Conservation (phyloP, 345 rosid genomes). For the Clausena lansium region DNA sequence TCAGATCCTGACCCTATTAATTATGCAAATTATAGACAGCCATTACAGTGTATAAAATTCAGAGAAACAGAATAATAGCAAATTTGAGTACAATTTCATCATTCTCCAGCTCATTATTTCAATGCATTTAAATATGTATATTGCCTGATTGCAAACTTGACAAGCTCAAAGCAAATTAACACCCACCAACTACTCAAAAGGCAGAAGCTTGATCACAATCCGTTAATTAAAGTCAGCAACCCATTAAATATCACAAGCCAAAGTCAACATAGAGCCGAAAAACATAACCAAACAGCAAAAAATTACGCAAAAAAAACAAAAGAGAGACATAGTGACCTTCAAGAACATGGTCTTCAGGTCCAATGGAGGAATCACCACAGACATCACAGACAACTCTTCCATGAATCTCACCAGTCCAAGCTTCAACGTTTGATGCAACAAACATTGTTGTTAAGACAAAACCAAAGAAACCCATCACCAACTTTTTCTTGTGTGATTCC, state of each 20-base stretch:
- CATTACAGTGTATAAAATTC: neutral
- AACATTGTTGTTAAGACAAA: conserved; percentile 28
- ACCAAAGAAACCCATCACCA: conserved; percentile 31
- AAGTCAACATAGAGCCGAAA: neutral
- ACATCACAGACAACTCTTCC: conserved; percentile 95
- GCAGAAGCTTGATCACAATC: conserved; percentile 3
- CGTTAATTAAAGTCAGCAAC: neutral
- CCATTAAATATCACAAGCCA: neutral
- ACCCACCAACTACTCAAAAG: neutral
- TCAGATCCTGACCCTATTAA: neutral
- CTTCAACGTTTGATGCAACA: conserved; percentile 36
- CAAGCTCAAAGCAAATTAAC: neutral
- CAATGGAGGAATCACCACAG: conserved; percentile 84
- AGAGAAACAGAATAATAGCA: neutral
- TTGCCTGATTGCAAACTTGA: neutral
- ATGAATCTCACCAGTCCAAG: conserved; percentile 94
- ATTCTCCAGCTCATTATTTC: neutral
- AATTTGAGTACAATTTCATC: neutral
- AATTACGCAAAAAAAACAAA: neutral
- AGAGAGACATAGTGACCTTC: conserved; percentile 46
- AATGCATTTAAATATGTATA: neutral
- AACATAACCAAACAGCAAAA: neutral
- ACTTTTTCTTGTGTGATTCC: conserved; percentile 36
- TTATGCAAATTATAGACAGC: neutral
- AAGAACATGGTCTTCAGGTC: conserved; percentile 91